Percentiles rank a stretch among this genome's conserved stretches.
Conservation (phyloP, 2,329 filamentous ascomycete species). For the Aureobasidium sp. region DNA sequence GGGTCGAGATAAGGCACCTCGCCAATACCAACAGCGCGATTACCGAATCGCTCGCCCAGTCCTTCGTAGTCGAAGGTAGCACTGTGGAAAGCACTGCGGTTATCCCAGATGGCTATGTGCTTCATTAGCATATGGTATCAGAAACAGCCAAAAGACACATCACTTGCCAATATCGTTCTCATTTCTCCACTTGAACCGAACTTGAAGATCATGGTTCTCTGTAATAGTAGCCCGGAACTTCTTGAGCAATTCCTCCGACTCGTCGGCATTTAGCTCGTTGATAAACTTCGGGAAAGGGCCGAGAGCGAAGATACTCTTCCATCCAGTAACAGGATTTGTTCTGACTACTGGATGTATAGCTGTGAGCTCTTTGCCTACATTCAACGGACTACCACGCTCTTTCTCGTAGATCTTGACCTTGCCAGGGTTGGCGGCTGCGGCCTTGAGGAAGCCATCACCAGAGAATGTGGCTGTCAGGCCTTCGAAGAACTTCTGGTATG, state of each 20-base stretch:
- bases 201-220: conserved; percentile 47
- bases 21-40: conserved; percentile 50
- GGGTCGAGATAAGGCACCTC: conserved; percentile 51
- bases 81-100: conserved; percentile 52
- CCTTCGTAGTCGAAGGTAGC: conserved; percentile 57
- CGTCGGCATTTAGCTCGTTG: conserved; percentile 39
- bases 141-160: not conserved
- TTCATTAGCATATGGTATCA: conserved; percentile 3
- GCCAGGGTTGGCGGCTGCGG: conserved; percentile 32
- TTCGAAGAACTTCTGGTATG: conserved; percentile 54
- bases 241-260: conserved; percentile 37
- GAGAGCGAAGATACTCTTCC: conserved; percentile 50
- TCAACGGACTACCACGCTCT: conserved; percentile 47
- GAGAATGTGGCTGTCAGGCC: conserved; percentile 42
- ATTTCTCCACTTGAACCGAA: conserved; percentile 44
- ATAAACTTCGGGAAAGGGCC: conserved; percentile 32
- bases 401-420: conserved; percentile 41
- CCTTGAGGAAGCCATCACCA: conserved; percentile 30
- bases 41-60: conserved; percentile 45
- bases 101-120: conserved; percentile 56
- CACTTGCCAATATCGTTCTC: conserved; percentile 40
- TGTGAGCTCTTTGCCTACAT: conserved; percentile 44
- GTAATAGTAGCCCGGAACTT: conserved; percentile 37
- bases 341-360: conserved; percentile 52
- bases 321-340: conserved; percentile 58